Conservation (phyloP, 2,329 filamentous ascomycete genomes). For the Cladophialophora yegresii region DNA sequence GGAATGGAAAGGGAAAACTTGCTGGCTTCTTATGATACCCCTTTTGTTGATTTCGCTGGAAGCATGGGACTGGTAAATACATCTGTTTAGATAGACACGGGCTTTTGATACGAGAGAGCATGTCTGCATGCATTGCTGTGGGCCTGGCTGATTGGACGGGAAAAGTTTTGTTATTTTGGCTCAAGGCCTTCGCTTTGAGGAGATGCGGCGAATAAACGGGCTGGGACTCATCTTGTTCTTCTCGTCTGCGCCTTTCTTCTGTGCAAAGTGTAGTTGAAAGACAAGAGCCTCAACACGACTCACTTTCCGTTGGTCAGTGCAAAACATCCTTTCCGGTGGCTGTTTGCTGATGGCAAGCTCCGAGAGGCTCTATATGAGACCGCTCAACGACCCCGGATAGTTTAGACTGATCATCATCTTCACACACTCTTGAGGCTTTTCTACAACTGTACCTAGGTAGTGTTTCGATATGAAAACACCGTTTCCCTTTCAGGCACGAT, state of each 20-base stretch:
- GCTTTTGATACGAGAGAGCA: neutral
- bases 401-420: too few relatives aligned
- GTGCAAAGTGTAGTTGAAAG: too few relatives aligned
- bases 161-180: neutral
- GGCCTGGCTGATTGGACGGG: neutral
- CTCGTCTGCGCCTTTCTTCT: neutral
- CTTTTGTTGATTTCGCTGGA: neutral
- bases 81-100: neutral
- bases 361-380: too few relatives aligned
- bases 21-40: neutral
- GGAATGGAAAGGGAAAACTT: slow-evolving; percentile 1
- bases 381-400: too few relatives aligned
- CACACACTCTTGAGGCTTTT: too few relatives aligned
- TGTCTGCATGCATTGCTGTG: neutral
- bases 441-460: too few relatives aligned
- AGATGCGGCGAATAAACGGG: neutral
- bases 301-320: too few relatives aligned
- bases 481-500: neutral
- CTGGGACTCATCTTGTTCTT: neutral
- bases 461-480: neutral
- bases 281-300: too few relatives aligned
- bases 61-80: neutral
- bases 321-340: too few relatives aligned
- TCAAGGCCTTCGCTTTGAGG: neutral
- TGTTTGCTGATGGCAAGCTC: too few relatives aligned